Evolutionary conservation across 805 yeast species (phyloP), one percentile per base, ranked within the genome.

Genomic region (Saccharomyces jurei): DNA sequence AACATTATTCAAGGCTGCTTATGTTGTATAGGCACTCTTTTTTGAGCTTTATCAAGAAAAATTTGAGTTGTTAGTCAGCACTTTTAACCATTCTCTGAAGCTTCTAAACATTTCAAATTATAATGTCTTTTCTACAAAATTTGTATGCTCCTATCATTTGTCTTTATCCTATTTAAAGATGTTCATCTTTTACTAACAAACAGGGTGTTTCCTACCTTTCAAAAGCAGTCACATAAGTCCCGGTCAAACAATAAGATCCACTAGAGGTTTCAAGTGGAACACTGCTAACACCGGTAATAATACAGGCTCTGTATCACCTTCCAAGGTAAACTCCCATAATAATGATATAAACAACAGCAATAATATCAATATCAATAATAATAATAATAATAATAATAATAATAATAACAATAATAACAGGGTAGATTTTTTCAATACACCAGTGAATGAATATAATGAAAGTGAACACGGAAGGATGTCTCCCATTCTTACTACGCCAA

Each of bases 161-260:
- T 27, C 25, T 44, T 10, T 10, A 26, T 21, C 17, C 4, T 50
- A 46, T 17, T 14, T n/a, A 29, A 11, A 17, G 10, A 29, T 13
- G 26, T 10, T 32, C n/a, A 27, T 26, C 22, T 27, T 46, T 41
- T 52, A 52, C 56, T 58, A 54, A 54, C 60, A 46, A 17, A 21
- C 6, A 17, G 22, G 22, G 44, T 36, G 13, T 17, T 1, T 29
- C 11, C 26, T 28, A 10, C 46, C 31, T 29, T 9, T 52, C 41
- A 21, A 36, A 44, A 21, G 10, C 48, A 72, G 74, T 54, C 77
- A 75, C 55, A 57, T 75, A 54, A 74, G 74, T 60, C 76, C 76
- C 50, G 78, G 78, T 4, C 79, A 76, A 56, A 76, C 79, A 1
- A 75, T 77, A 54, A 71, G 74, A 50, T 73, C 80, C 14, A 73